Base-by-base conservation (phyloP, 495 filamentous ascomycete species). In the Aspergillus nidulans region DNA sequence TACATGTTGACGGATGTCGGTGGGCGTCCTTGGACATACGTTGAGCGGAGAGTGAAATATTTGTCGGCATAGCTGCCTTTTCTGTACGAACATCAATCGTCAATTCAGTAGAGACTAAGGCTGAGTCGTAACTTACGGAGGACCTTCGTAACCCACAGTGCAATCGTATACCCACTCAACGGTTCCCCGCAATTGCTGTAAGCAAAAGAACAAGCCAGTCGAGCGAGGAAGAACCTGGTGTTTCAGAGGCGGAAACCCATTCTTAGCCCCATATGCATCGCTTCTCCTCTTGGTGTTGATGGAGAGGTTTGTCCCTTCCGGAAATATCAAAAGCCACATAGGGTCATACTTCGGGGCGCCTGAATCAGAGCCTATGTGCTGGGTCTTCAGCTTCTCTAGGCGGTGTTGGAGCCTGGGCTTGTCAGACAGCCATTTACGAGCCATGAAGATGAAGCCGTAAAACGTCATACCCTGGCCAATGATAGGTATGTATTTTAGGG, bases 251-350 rank as follows among this genome's bases (percentile, higher is more conserved):
- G 71, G 51, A 18, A 82, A 67, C 4, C 72, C 74, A 30, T 73
- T 73, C 63, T 86, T 88, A 36, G 72, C 63, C 15, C 81, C 81
- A 69, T 77, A 88, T 32, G 64, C 74, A 55, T 74, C 72, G 55
- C 81, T 85, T 32, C 72, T 65, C 16, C 66, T 66, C 55, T 80
- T 77, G 2, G 81, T 84, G 53, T 87, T 87, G 32, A 68, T 65
- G 20, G 78, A 83, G 21, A 86, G 60, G 55, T 88, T 88, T 10
- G 85, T 88, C 13, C 85, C 85, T 64, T 88, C 85, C 12, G 85
- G 85, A 60, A 85, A 88, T 44, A 88, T 84, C 56, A 88, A 60
- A 26, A 88, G 69, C 85, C 85, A 88, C 85, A 87, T 87, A 0
- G 85, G 85, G 61, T 87, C 81, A 51, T 81, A 75, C 5, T 62